phyloP scores from a whole-genome alignment of 2,329 filamentous ascomycete species.

The Bipolaris cookei region DNA sequence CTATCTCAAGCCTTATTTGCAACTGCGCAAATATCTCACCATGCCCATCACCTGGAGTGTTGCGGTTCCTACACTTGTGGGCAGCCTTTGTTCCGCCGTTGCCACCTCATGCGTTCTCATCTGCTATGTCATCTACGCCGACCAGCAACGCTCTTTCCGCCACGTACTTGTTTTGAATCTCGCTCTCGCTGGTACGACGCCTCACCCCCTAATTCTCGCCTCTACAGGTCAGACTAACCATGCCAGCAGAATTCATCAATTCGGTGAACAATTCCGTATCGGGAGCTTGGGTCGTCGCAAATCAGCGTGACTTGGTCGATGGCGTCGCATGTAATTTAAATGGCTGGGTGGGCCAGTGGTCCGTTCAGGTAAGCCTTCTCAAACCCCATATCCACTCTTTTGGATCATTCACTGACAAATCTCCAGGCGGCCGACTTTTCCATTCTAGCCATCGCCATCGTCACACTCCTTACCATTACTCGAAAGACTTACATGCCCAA shows the following conservation, averaged over 20 bases:
- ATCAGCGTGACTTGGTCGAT: conserved; percentile 30
- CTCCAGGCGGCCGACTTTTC: conserved; percentile 45
- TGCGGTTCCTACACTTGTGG: conserved; percentile 28
- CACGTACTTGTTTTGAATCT: conserved; percentile 35
- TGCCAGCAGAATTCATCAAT: conserved; percentile 38
- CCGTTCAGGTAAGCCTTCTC: conserved; percentile 35
- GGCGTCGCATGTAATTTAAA: conserved; percentile 51
- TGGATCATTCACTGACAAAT: not conserved
- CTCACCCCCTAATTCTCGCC: not conserved
- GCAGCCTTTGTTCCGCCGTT: conserved; percentile 29
- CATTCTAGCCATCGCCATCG: conserved; percentile 55
- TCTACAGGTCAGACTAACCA: not conserved
- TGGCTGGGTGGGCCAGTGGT: conserved; percentile 56
- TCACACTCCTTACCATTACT: conserved; percentile 52
- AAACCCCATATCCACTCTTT: not conserved
- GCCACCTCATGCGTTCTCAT: conserved; percentile 28
- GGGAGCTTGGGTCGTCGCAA: conserved; percentile 46
- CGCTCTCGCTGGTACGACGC: conserved; percentile 24
- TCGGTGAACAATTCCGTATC: conserved; percentile 54
- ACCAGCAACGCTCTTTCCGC: conserved; percentile 28
- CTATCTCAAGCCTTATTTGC: not conserved
- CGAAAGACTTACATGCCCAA: conserved; percentile 46
- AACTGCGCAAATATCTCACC: not conserved
- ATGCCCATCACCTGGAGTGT: conserved; percentile 8
- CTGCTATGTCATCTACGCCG: conserved; percentile 24